These are phyloP conservation scores for Termitomyces sp. DNA, from an alignment of 768 basidiomycete genomes.

Conservation along the genomic window DNA sequence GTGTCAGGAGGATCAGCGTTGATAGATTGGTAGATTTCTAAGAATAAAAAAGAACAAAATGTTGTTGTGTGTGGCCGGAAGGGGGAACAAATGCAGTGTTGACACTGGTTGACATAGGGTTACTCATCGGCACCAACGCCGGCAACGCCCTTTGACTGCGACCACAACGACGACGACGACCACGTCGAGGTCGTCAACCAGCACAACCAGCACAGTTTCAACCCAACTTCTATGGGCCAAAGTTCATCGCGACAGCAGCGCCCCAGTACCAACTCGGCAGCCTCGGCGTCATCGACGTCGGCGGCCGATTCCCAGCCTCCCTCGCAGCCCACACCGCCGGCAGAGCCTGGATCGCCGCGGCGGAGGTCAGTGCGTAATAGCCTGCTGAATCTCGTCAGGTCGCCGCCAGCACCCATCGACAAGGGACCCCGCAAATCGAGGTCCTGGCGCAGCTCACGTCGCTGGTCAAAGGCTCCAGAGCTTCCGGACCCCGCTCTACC, in stretches of 20 bases:
- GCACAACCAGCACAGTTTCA: background rate
- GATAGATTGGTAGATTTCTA: constrained; percentile 18
- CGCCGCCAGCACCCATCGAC: constrained; percentile 18
- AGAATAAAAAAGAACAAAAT: background rate
- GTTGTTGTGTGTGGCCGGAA: background rate
- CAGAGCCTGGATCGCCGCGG: constrained; percentile 16
- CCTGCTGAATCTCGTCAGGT: constrained; percentile 29
- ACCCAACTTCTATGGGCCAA: constrained; percentile 1
- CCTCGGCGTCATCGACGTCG: background rate
- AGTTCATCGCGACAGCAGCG: constrained; percentile 11
- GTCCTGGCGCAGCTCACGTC: constrained; percentile 7
- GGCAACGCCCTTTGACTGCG: constrained; percentile 18
- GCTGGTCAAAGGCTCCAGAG: constrained; percentile 10
- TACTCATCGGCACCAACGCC: constrained; percentile 18
- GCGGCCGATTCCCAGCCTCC: background rate
- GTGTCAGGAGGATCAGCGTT: constrained; percentile 33
- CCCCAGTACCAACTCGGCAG: constrained; percentile 12
- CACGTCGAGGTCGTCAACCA: constrained; percentile 9
- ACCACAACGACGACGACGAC: constrained; percentile 6
- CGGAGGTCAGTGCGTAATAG: constrained; percentile 32
- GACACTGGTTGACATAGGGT: constrained; percentile 13
- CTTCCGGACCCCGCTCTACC: background rate
- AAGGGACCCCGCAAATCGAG: constrained; percentile 7
- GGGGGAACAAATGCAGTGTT: constrained; percentile 6
- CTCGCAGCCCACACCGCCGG: background rate